A percentile compares a stretch with the other conserved stretches of the same genome.
Conservation (phyloP, 768 basidiomycete species). For the Tulasnella sp. region DNA sequence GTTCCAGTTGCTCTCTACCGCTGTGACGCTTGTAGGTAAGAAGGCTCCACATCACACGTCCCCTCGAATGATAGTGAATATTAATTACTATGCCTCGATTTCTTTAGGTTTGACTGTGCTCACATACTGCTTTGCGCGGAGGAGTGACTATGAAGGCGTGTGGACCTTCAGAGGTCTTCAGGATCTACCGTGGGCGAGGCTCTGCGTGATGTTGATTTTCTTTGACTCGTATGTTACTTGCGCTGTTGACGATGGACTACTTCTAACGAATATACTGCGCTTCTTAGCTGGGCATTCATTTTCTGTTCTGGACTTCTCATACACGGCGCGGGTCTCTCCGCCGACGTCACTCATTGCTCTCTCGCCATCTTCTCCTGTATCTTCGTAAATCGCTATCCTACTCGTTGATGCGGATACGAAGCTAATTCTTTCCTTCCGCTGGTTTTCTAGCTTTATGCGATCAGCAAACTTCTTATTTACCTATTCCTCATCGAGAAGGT, state of each 20-base stretch:
- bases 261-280: background rate
- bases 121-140: slow-evolving; percentile 9
- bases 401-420: background rate
- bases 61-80: too few species aligned
- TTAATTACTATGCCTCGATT: too few species aligned
- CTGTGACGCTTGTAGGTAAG: slow-evolving; percentile 5
- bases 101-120: slow-evolving; percentile 9
- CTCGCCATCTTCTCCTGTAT: slow-evolving; percentile 17
- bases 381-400: background rate
- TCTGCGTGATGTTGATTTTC: slow-evolving; percentile 6
- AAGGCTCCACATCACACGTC: too few species aligned
- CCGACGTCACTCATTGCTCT: background rate
- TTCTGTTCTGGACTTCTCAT: slow-evolving; percentile 11
- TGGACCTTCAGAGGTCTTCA: background rate
- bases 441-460: slow-evolving; percentile 3
- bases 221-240: slow-evolving; percentile 2
- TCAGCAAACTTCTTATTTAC: slow-evolving; percentile 18
- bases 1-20: slow-evolving; percentile 2
- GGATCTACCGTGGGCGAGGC: background rate
- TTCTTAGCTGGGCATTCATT: slow-evolving; percentile 1
- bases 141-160: background rate
- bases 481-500: slow-evolving; percentile 18
- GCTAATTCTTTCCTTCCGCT: background rate
- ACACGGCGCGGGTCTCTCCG: slow-evolving; percentile 14
- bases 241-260: background rate